Evolutionary conservation across 306 rosid species (phyloP).

Genomic region (Abrus precatorius): DNA sequence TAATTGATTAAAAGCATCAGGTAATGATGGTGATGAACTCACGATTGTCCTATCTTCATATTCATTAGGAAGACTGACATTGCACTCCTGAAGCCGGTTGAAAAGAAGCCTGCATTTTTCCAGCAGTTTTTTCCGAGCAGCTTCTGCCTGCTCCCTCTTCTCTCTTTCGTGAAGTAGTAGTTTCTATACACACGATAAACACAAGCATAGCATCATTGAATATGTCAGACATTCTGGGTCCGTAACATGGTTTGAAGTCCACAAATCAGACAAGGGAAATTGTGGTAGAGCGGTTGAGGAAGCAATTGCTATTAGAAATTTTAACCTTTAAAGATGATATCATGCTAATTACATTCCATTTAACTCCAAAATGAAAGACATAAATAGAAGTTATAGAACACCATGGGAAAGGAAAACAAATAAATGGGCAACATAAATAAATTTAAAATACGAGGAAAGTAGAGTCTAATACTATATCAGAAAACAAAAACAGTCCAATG

Average conservation of each 20-base stretch:
- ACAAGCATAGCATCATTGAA: constrained; percentile 40
- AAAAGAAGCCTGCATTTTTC: constrained; percentile 71
- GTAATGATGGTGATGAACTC: constrained; percentile 62
- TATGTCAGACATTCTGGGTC: constrained; percentile 33
- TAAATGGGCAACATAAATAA: constrained; percentile 20
- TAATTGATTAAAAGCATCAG: constrained; percentile 66
- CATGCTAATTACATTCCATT: constrained; percentile 31
- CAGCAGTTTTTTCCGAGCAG: constrained; percentile 59
- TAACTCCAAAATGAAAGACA: constrained; percentile 5
- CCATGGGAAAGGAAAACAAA: constrained; percentile 3
- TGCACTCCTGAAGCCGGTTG: constrained; percentile 74
- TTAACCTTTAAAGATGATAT: constrained; percentile 19
- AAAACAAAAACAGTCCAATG: not conserved
- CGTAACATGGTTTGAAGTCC: constrained; percentile 27
- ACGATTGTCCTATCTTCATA: constrained; percentile 43
- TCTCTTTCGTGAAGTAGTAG: constrained; percentile 67
- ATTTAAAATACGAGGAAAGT: constrained; percentile 21
- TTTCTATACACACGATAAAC: constrained; percentile 59
- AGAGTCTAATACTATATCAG: constrained; percentile 28
- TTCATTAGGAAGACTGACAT: constrained; percentile 57
- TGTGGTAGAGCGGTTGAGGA: constrained; percentile 4
- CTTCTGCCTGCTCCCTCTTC: constrained; percentile 65
- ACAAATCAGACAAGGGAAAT: constrained; percentile 18
- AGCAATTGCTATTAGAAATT: constrained; percentile 38
- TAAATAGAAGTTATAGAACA: not conserved